Evolutionary conservation across 352 stramenopile genomes (phyloP).

Genomic region (Phytophthora palmivora): DNA sequence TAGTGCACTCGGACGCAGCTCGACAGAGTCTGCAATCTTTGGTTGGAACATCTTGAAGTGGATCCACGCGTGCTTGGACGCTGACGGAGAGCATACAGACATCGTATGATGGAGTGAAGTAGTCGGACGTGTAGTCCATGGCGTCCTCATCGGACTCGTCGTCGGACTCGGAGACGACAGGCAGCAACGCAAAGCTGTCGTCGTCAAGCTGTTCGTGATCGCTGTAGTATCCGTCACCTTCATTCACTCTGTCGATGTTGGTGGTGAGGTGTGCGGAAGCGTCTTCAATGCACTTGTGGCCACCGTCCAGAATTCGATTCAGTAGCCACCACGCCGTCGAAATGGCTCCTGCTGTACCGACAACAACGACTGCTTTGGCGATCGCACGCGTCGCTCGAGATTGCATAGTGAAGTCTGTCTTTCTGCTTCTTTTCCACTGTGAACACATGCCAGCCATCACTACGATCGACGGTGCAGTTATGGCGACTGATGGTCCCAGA

Average conservation of each 20-base stretch:
- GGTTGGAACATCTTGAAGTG: slow-evolving; percentile 20
- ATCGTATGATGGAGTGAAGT: slow-evolving; percentile 33
- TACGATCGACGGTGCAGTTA: neutral
- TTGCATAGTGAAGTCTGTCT: slow-evolving; percentile 29
- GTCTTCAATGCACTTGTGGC: slow-evolving; percentile 14
- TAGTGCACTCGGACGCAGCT: slow-evolving; percentile 4
- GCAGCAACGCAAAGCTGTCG: slow-evolving; percentile 25
- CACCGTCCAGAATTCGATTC: slow-evolving; percentile 24
- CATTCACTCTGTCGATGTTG: neutral
- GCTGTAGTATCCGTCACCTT: slow-evolving; percentile 4
- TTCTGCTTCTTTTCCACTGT: slow-evolving; percentile 25
- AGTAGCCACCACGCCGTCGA: slow-evolving; percentile 31
- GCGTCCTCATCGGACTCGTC: slow-evolving; percentile 22
- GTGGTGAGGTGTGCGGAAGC: neutral
- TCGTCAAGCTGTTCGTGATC: slow-evolving; percentile 1
- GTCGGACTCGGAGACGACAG: slow-evolving; percentile 34
- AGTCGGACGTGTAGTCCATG: slow-evolving; percentile 33
- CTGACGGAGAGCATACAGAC: slow-evolving; percentile 38
- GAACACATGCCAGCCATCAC: slow-evolving; percentile 11
- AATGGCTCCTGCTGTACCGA: slow-evolving; percentile 32
- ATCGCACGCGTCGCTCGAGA: slow-evolving; percentile 27
- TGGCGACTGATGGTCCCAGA: slow-evolving; percentile 17
- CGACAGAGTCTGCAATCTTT: slow-evolving; percentile 33
- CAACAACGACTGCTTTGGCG: slow-evolving; percentile 23
- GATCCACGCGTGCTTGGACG: slow-evolving; percentile 31